Evolutionary conservation across 2,329 filamentous ascomycete species (phyloP), one percentile per base, ranked within the genome.

Genomic region (Ophiostoma sp.): DNA sequence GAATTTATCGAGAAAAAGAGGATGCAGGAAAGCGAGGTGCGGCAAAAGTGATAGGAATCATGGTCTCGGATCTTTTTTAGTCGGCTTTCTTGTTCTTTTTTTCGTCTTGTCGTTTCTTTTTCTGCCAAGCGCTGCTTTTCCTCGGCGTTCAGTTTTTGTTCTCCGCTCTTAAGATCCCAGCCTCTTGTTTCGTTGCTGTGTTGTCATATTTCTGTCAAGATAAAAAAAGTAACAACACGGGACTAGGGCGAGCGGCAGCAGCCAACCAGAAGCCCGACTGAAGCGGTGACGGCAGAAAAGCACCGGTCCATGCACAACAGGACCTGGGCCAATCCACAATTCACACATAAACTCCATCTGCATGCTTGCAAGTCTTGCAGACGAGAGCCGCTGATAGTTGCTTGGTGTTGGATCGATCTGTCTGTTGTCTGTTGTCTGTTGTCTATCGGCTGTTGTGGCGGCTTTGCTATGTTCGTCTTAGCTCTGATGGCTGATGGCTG

Each of bases 211-310:
- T 50, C 12, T 25, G 45, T 39, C 2, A 45, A 70, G 36, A 31
- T 33, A 52, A 36, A 64, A 71, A 63, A 64, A 52, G 57, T 64
- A 42, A 70, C n/a, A 33, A 57, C 31, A 31, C 33, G 33, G 68
- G 31, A 36, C 33, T 50, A 52, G 31, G 48, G 31, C n/a, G 5
- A 36, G n/a, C 22, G n/a, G 15, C n/a, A 25, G 6, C 6, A 59
- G 50, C 68, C 68, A 70, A 70, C 68, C 68, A 70, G 50, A 11
- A 45, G 33, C n/a, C 19, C 15, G 31, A 31, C 9, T 36, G 45
- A 39, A 70, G 50, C 68, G 68, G 68, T 25, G 68, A 70, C 68
- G n/a, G 50, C 50, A 57, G 68, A 57, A 33, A 28, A 39, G 33
- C 33, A 57, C 31, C 50, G 50, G 33, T 42, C 42, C 50, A n/a